Percentiles rank a stretch among this genome's conserved stretches.
Evolutionary conservation across 2,329 filamentous ascomycete species (phyloP).

Genomic region (Fusarium tuaranense): DNA sequence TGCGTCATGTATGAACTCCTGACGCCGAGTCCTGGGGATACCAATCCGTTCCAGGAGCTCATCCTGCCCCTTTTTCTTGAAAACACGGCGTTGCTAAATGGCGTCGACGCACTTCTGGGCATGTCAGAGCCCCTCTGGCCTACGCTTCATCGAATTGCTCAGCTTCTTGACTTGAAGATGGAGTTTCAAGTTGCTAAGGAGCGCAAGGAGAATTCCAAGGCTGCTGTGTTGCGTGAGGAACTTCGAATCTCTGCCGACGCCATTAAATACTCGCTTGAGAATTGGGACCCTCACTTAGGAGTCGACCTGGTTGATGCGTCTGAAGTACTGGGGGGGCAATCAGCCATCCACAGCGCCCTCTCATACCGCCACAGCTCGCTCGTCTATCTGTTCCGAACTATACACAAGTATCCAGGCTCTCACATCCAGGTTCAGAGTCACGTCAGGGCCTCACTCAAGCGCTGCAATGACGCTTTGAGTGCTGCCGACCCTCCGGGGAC

Average conservation of each 20-base stretch:
- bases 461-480: background rate
- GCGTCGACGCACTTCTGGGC: background rate
- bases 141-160: background rate
- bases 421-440: background rate
- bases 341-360: background rate
- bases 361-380: background rate
- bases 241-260: background rate
- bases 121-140: background rate
- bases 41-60: background rate
- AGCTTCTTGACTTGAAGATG: background rate
- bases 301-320: background rate
- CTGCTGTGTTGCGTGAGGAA: background rate
- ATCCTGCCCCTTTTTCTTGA: background rate
- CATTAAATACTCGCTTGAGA: background rate
- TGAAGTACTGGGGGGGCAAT: background rate
- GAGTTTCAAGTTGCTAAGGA: background rate
- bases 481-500: background rate
- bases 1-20: background rate
- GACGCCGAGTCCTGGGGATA: background rate
- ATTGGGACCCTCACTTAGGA: background rate
- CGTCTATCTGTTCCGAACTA: background rate
- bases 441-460: background rate
- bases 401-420: background rate
- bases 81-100: background rate
- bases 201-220: background rate